phyloP scores from a whole-genome alignment of 306 rosid genomes.

The Elaeagnus macrophylla region DNA sequence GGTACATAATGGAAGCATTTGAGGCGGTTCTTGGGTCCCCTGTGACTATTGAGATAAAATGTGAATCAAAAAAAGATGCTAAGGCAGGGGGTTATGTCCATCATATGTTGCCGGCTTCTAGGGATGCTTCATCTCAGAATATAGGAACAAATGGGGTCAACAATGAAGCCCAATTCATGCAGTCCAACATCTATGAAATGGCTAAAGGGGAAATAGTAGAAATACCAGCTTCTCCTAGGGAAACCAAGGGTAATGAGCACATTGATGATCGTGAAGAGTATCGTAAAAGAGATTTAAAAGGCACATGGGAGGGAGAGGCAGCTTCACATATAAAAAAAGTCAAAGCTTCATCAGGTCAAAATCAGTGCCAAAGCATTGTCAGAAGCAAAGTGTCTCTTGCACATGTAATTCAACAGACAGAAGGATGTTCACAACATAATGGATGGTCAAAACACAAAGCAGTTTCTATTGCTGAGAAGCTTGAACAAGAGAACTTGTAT shows the following conservation, averaged over 20 bases:
- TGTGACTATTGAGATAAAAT: conserved; percentile 75
- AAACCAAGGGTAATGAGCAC: conserved; percentile 29
- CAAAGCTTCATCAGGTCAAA: conserved; percentile 31
- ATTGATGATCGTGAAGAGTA: conserved; percentile 32
- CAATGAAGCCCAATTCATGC: conserved; percentile 31
- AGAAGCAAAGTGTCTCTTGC: conserved; percentile 95
- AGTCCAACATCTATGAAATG: conserved; percentile 29
- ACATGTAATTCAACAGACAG: conserved; percentile 95
- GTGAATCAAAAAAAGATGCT: conserved; percentile 45
- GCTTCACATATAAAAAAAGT: conserved; percentile 37
- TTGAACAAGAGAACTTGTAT: conserved; percentile 93
- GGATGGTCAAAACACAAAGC: conserved; percentile 89
- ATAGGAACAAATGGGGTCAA: conserved; percentile 35
- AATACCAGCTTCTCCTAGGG: conserved; percentile 53
- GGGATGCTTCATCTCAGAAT: conserved; percentile 38
- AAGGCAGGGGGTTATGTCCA: conserved; percentile 36
- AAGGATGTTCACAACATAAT: conserved; percentile 60
- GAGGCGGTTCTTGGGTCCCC: conserved; percentile 71
- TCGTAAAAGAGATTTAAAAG: conserved; percentile 30
- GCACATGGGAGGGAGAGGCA: conserved; percentile 29
- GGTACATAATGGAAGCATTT: conserved; percentile 69
- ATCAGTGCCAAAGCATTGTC: conserved; percentile 73
- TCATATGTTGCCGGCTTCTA: conserved; percentile 37
- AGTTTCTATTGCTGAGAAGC: conserved; percentile 97
- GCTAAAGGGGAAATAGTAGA: conserved; percentile 74